Percentiles rank a stretch among this genome's conserved stretches.
These are phyloP conservation scores for Medicago ruthenica DNA, from an alignment of 306 rosid species.

Conservation along the genomic window DNA sequence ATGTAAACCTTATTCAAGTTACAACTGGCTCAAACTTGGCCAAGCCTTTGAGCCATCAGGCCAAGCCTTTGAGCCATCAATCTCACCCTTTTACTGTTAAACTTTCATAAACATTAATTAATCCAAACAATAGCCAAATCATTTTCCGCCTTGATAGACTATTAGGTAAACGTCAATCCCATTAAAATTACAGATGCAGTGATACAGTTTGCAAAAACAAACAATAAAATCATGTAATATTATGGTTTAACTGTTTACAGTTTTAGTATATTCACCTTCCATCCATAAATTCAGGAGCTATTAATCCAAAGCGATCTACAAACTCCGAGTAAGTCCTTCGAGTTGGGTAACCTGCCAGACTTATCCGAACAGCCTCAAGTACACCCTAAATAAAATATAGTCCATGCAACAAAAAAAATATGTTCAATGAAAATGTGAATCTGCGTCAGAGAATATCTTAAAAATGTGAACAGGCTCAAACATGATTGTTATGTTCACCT, in stretches of 20 bases:
- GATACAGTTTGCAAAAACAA: not conserved
- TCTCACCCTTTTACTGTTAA: not conserved
- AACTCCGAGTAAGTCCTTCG: constrained; percentile 88
- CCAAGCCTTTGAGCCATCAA: not conserved
- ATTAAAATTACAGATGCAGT: constrained; percentile 1
- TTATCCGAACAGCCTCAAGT: constrained; percentile 96
- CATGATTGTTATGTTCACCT: constrained; percentile 23
- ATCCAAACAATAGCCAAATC: not conserved
- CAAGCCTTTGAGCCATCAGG: too few relatives aligned
- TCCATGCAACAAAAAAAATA: constrained; percentile 1
- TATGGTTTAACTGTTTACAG: not conserved
- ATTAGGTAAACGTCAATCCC: constrained; percentile 4
- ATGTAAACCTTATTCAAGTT: not conserved
- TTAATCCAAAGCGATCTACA: constrained; percentile 92
- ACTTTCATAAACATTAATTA: constrained; percentile 1
- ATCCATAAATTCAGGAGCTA: constrained; percentile 76
- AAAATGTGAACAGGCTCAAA: too few relatives aligned
- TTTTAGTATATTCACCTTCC: constrained; percentile 64
- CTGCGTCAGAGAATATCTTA: constrained; percentile 23
- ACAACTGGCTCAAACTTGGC: not conserved
- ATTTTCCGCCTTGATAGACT: not conserved
- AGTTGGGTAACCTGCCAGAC: constrained; percentile 98
- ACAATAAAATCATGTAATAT: constrained; percentile 6
- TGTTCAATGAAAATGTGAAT: constrained; percentile 6
- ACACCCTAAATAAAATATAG: constrained; percentile 72